Evolutionary conservation across 2,329 filamentous ascomycete genomes (phyloP), one percentile per base, ranked within the genome.

Genomic region (Colletotrichum plurivorum): DNA sequence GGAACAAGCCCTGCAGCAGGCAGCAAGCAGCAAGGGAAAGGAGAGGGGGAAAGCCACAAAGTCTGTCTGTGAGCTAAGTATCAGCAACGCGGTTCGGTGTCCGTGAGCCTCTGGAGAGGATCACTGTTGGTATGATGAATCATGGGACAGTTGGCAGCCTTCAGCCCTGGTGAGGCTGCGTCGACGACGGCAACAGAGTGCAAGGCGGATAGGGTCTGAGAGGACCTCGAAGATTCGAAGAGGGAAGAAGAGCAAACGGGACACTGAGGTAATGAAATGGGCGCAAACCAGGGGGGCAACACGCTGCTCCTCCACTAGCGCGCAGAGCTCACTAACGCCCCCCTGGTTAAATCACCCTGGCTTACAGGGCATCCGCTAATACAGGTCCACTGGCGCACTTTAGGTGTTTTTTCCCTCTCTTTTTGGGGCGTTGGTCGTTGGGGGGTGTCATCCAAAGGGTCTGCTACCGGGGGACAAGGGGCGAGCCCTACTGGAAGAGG

Each of bases 1-100:
- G 41, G 39, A 68, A 58, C 45, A 13, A 41, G 65, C 27, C 53
- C 25, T 43, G 63, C 63, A 55, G 27, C 63, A 55, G 27, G 51
- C 63, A 62, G 46, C 48, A 58, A 43, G 25, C 58, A 55, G 25
- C 53, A 51, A 56, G 61, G 41, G 36, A 20, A 68, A 51, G 46
- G 43, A 36, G 22, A 27, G 41, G 65, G 41, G 48, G 45, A 63
- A 69, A 58, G 54, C 62, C 55, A 69, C 66, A 49, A 66, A 65
- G 31, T 36, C 41, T 49, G 55, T 55, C 18, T 31, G 41, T 39
- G 61, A 18, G n/a, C 31, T 53, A 39, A 13, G 45, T 57, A 55
- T 68, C 48, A 43, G 54, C 49, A 52, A 45, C 54, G 20, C n/a
- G 16, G 45, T 20, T 25, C 25, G 51, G 15, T 18, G 54, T 58